phyloP scores from a whole-genome alignment of 164 flowering plant genomes.

The Echeveria elegans region DNA sequence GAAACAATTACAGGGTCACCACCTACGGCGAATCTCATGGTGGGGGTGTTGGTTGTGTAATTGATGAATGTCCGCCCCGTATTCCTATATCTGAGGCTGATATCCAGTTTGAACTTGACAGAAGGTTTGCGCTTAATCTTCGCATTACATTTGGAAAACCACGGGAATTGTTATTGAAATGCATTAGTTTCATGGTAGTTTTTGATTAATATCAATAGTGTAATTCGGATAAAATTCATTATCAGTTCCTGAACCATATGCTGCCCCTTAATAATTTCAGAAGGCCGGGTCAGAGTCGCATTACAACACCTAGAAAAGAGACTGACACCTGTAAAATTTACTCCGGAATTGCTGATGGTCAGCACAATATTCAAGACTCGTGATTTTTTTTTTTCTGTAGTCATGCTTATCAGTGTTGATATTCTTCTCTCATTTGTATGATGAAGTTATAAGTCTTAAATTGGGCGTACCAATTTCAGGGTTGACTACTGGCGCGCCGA shows the following conservation, averaged over 20 bases:
- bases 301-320: conserved; percentile 95
- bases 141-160: background rate
- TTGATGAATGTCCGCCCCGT: conserved; percentile 96
- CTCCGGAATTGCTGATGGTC: conserved; percentile 89
- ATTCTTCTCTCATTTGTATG: too few relatives aligned
- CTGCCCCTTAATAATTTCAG: conserved; percentile 26
- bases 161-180: background rate
- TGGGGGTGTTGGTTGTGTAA: conserved; percentile 94
- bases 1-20: conserved; percentile 71
- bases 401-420: too few relatives aligned
- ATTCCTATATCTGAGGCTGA: conserved; percentile 80
- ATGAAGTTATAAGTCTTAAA: too few relatives aligned
- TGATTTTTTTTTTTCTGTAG: too few relatives aligned
- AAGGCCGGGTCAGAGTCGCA: conserved; percentile 99
- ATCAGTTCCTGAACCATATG: too few relatives aligned
- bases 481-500: too few relatives aligned
- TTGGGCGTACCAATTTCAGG: too few relatives aligned
- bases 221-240: too few relatives aligned
- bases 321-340: conserved; percentile 80
- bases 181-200: too few relatives aligned
- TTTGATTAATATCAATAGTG: too few relatives aligned
- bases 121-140: conserved; percentile 48
- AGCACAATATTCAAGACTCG: conserved; percentile 13
- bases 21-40: conserved; percentile 99
- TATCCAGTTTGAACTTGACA: conserved; percentile 82